phyloP scores from a whole-genome alignment of 202 grass and related monocot species.

The Elaeis oleifera region DNA sequence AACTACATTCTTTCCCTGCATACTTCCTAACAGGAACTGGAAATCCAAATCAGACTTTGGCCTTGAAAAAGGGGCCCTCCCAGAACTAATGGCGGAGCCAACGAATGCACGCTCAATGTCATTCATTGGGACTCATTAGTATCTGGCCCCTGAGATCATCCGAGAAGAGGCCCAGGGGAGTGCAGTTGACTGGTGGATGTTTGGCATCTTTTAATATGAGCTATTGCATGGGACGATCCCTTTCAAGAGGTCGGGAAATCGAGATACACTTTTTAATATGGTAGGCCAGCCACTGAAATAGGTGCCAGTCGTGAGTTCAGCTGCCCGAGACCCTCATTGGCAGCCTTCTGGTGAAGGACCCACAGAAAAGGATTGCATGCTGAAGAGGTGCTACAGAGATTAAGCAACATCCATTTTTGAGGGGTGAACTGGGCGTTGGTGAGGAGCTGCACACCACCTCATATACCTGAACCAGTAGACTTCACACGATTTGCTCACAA shows the following conservation, averaged over 20 bases:
- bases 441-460: slow-evolving; percentile 5
- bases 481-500: neutral
- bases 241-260: slow-evolving; percentile 6
- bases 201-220: neutral
- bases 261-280: slow-evolving; percentile 1
- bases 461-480: neutral
- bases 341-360: neutral
- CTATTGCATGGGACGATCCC: neutral
- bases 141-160: neutral
- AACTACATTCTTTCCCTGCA: neutral
- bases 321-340: slow-evolving; percentile 2
- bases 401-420: slow-evolving; percentile 8
- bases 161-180: slow-evolving; percentile 5
- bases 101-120: slow-evolving; percentile 1
- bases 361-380: neutral
- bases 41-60: neutral
- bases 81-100: slow-evolving; percentile 9
- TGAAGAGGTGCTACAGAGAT: neutral
- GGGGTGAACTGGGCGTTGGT: neutral
- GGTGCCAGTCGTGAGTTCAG: neutral
- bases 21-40: slow-evolving; percentile 7
- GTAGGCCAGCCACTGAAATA: neutral
- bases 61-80: neutral
- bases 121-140: slow-evolving; percentile 3
- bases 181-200: slow-evolving; percentile 5